phyloP scores from a whole-genome alignment of 2,329 filamentous ascomycete species.

The Dactylonectria estremocensis region DNA sequence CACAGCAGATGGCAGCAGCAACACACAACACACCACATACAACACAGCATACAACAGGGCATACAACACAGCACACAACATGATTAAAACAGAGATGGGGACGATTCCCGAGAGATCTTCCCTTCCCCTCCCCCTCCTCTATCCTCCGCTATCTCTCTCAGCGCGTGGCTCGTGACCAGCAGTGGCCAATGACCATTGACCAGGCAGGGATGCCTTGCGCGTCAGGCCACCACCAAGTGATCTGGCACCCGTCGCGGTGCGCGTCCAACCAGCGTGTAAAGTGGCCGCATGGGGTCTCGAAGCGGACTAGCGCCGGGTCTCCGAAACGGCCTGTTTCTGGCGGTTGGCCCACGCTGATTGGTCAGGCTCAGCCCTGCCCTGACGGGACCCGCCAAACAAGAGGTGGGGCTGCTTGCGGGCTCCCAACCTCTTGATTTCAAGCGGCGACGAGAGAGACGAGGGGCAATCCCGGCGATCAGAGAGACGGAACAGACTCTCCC shows the following conservation, averaged over 20 bases:
- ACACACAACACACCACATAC: too few relatives aligned
- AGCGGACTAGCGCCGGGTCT: constrained; percentile 40
- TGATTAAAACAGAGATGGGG: neutral
- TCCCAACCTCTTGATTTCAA: constrained; percentile 47
- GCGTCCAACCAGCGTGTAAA: constrained; percentile 44
- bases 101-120: neutral
- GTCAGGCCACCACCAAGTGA: constrained; percentile 38
- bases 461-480: constrained; percentile 8
- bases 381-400: too few relatives aligned
- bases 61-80: neutral
- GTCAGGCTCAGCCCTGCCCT: constrained; percentile 15
- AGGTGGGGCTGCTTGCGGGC: constrained; percentile 1
- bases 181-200: too few relatives aligned
- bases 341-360: constrained; percentile 44
- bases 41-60: neutral
- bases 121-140: neutral
- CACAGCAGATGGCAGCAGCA: neutral
- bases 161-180: neutral
- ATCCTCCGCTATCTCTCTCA: neutral
- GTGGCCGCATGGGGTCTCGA: constrained; percentile 29
- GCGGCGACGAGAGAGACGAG: constrained; percentile 23
- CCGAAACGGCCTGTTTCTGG: constrained; percentile 40
- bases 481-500: neutral
- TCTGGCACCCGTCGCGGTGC: constrained; percentile 12
- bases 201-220: constrained; percentile 44